Conservation (phyloP, 176 grass and related monocot genomes). For the Ensete glaucum region DNA sequence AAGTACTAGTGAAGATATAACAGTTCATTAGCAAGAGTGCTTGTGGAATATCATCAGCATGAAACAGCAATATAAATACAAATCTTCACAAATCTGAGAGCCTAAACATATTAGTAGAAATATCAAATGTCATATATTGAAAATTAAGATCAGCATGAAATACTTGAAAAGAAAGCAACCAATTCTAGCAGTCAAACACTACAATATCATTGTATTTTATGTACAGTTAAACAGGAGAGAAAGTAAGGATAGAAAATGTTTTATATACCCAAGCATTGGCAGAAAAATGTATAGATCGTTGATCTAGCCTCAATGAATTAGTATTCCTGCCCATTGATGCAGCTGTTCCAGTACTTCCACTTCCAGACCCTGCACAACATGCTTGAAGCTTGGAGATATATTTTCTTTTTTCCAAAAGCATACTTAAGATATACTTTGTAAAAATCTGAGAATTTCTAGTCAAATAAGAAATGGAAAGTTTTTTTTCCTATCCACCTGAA, state of each 20-base stretch:
- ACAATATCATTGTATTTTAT: neutral
- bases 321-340: conserved; percentile 34
- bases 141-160: neutral
- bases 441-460: neutral
- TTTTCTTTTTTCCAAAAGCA: neutral
- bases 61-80: no score
- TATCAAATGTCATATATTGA: neutral
- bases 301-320: conserved; percentile 62
- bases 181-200: neutral
- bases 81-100: neutral
- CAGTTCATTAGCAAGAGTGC: no score
- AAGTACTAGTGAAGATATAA: no score
- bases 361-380: conserved; percentile 39
- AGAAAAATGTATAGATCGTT: conserved; percentile 69
- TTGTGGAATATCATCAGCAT: no score
- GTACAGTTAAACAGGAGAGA: neutral
- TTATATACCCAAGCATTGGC: conserved; percentile 80
- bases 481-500: conserved; percentile 40
- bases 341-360: conserved; percentile 25
- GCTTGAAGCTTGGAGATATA: conserved; percentile 2
- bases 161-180: neutral
- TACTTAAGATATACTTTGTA: neutral
- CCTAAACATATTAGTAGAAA: neutral
- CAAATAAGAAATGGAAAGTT: neutral
- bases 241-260: neutral